Evolutionary conservation across 768 basidiomycete genomes (phyloP), one percentile per base, ranked within the genome.

Genomic region (Mrakia gelida): DNA sequence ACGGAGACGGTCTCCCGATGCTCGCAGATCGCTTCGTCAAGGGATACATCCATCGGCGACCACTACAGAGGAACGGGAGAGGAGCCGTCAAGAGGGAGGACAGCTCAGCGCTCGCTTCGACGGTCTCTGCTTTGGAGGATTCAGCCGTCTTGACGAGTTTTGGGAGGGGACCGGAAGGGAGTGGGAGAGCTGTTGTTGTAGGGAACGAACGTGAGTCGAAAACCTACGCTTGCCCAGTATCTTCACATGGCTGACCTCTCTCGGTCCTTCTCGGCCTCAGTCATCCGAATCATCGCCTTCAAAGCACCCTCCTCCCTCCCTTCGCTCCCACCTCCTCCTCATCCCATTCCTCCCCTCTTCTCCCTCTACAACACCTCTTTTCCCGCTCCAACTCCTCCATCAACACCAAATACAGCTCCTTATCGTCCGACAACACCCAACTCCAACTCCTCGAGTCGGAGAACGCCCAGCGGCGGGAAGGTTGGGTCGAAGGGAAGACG

Each of bases 151-250:
- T 78, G 11, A 41, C 59, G 18, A 71, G 73, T n/a, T 26, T 78
- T 32, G 77, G 65, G 2, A 1, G 65, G 1, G 77, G 77, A 0
- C 77, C 77, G 13, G 73, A 78, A 38, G 77, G 73, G 18, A 78
- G 77, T 34, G 73, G 56, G 15, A 62, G 72, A 54, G 77, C 77
- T 21, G 77, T 68, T 16, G 77, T 78, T 38, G 77, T 75, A 23
- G 77, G 77, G 18, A 78, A 78, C 54, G 77, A 78, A 28, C 38
- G 77, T 78, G 38, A 65, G 77, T 73, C 45, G 16, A 13, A 43
- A 32, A n/a, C n/a, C 23, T 16, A 59, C 8, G 10, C 21, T 15
- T 61, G 10, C 3, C 13, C 16, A 30, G 26, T 28, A 9, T 6
- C 41, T 23, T 9, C 13, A 18, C 13, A 4, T 8, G 23, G 2